Conservation (phyloP, 169 alveolate species). For the Cyclospora cayetanensis region DNA sequence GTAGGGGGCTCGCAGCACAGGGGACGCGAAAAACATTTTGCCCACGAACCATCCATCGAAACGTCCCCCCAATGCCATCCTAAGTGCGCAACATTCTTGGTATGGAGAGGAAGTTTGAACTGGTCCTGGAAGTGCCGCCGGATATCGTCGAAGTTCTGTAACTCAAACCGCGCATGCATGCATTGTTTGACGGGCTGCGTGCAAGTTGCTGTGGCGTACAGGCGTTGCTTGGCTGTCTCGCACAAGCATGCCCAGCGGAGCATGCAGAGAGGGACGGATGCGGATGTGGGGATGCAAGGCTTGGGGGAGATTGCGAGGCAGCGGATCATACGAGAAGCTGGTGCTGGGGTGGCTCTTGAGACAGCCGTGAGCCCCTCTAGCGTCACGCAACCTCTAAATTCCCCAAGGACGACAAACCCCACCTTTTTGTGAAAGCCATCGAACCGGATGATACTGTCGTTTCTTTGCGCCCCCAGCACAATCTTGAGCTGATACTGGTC, state of each 20-base stretch:
- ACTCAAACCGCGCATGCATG: no score
- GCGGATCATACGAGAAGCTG: no score
- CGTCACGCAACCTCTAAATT: not conserved
- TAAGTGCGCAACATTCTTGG: slow-evolving; percentile 79
- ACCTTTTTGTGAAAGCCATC: slow-evolving; percentile 84
- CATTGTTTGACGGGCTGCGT: no score
- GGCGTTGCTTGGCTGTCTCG: no score
- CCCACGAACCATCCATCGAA: slow-evolving; percentile 82
- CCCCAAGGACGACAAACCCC: no score
- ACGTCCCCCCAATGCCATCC: slow-evolving; percentile 94
- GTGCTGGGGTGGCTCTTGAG: no score
- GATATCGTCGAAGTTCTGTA: slow-evolving; percentile 80
- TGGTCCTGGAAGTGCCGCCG: slow-evolving; percentile 87
- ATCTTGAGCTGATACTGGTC: slow-evolving; percentile 83
- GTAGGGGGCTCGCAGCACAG: not conserved
- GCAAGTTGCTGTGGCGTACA: no score
- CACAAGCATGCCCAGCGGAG: no score
- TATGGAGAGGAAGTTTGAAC: slow-evolving; percentile 78
- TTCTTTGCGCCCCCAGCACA: slow-evolving; percentile 79
- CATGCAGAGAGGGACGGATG: no score
- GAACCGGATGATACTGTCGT: slow-evolving; percentile 77
- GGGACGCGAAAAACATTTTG: not conserved
- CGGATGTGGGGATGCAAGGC: no score
- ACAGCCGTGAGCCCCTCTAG: not conserved
- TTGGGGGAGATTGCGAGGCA: no score